Base-by-base conservation (phyloP, 495 filamentous ascomycete genomes). In the Monascus purpureus region DNA sequence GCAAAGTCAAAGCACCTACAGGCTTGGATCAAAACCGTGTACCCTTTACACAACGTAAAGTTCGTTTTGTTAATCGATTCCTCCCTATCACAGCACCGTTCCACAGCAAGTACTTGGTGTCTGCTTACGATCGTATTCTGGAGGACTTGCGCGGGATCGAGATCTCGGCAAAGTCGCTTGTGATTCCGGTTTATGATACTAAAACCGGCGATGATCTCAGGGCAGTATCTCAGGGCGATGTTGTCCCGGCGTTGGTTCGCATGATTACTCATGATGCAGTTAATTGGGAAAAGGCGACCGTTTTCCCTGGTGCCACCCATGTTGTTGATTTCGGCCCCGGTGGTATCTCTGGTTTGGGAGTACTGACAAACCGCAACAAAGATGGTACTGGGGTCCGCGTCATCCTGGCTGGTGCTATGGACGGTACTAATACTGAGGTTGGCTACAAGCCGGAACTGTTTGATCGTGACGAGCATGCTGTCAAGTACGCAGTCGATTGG, bases 381-480 rank as follows among this genome's bases (percentile, higher is more conserved):
- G 88, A 97, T 43, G 90, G 90, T 37, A 95, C 85, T 28, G 90
- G 90, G 42, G 88, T 96, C 17, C 82, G 90, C 30, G 82, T 94
- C 30, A 92, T 97, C 36, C 70, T 96, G 35, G 88, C 84, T 17
- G 90, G 90, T 25, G 72, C 85, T 13, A 80, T 97, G 40, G 82
- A 86, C 43, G 87, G 90, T 19, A 84, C 82, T 13, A 83, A 90
- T 28, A 58, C 69, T 20, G 90, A 94, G 50, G 79, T 96, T 27
- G 90, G 90, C 30, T 97, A 94, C 63, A 95, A 95, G 61, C 78
- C 90, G 0, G 90, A 96, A 56, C 64, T 97, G 9, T 97, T 97
- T 38, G 88, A 99, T 49, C 77, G 92, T 28, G 92, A 96, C 45
- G 79, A 87, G 40, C 75, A 93, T 41, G 84, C 90, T 2, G 82